Base-by-base conservation (phyloP, 345 rosid species). In the Schrenkiella parvula region DNA sequence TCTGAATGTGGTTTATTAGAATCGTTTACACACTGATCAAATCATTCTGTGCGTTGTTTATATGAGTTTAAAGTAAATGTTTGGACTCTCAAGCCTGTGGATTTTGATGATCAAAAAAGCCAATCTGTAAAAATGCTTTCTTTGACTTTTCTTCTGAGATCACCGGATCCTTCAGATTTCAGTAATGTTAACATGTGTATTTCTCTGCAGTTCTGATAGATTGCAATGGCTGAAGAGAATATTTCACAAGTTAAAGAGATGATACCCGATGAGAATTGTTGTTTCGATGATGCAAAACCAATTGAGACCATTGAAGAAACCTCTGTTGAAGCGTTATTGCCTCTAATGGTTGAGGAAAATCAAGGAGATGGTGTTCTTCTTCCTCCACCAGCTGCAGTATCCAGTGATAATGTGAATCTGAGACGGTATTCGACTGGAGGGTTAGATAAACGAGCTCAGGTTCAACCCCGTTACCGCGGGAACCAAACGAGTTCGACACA, bases 401-500 rank as follows among this genome's bases (percentile, higher is more conserved):
- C 72, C 31, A 54, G 19, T 18, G 73, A 38, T 25, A 60, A 8
- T n/a, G 66, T 68, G 64, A 68, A 73, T 25, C 6, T 9, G 29
- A 82, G 81, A 79, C 82, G 86, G 63, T 46, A 31, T 34, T 81
- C 91, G 1, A 81, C 80, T 6, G 86, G 85, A 46, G 80, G 44
- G 26, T 43, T 82, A 11, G 67, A 62, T 15, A 50, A 66, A 68
- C 41, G 5, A 41, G 66, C 77, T 64, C 75, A 64, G 14, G 59
- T 69, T 75, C 61, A 64, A 22, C 82, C 97, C 1, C 89, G 86
- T 61, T 93, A 87, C 77, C 90, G 85, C 26, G 82, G 82, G 57
- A 75, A 84, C 80, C 80, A 87, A 26, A 63, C 65, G 19, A 87
- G 96, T 46, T 90, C 98, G 3, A 87, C 96, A 74, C 98, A 90